A percentile compares a stretch with the other conserved stretches of the same genome.
Conservation (phyloP, 148 eudicot species). For the Rhododendron ferrugineum region DNA sequence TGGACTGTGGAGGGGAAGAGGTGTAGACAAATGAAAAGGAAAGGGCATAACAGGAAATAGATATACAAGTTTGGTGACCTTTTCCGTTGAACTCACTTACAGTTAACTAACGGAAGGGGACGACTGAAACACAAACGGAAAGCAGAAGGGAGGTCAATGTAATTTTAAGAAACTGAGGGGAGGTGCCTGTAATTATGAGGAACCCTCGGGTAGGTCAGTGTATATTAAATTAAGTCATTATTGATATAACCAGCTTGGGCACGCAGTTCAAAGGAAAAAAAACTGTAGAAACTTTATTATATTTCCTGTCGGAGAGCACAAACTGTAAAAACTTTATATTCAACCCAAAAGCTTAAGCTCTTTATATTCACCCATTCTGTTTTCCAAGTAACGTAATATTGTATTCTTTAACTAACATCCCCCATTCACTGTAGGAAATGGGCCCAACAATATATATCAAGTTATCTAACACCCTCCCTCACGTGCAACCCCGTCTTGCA, state of each 20-base stretch:
- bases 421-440: not conserved
- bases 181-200: not conserved
- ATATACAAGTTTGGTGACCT: not conserved
- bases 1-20: too few species aligned
- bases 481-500: not conserved
- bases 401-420: not conserved
- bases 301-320: too few species aligned
- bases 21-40: too few species aligned
- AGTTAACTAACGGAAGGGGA: not conserved
- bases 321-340: too few species aligned
- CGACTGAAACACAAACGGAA: not conserved
- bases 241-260: not conserved
- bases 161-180: not conserved
- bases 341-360: not conserved
- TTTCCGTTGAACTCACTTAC: too few species aligned
- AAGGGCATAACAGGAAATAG: not conserved
- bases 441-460: not conserved
- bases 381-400: too few species aligned
- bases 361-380: not conserved
- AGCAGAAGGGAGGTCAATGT: not conserved
- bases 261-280: not conserved
- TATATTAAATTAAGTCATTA: not conserved
- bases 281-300: too few species aligned
- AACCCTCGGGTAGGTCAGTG: not conserved
- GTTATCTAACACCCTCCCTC: not conserved